These are phyloP conservation scores for Porphyrellus cyaneotinctus DNA, from an alignment of 768 basidiomycete species.

Conservation along the genomic window DNA sequence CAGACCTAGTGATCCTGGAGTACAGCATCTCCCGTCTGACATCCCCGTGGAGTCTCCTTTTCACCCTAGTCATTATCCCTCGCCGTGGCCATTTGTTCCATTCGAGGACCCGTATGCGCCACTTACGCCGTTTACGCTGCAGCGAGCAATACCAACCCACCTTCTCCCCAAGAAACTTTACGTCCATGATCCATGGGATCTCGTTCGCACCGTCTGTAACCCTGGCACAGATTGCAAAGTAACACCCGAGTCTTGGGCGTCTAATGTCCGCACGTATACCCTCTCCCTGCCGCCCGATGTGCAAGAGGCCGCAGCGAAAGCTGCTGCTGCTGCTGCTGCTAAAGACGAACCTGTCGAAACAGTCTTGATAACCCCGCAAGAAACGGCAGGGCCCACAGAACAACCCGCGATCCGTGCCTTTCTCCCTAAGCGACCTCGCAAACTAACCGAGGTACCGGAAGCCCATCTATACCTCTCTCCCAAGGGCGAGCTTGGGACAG, in stretches of 20 bases:
- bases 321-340: conserved; percentile 1
- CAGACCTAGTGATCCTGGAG: not conserved
- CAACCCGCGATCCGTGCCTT: conserved; percentile 28
- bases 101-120: conserved; percentile 30
- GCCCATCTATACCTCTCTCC: conserved; percentile 50
- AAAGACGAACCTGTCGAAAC: conserved; percentile 4
- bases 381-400: conserved; percentile 22
- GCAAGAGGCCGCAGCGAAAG: conserved; percentile 1
- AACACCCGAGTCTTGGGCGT: conserved; percentile 19
- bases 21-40: not conserved
- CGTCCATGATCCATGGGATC: conserved; percentile 40
- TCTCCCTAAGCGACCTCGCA: conserved; percentile 24
- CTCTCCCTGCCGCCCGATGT: conserved; percentile 19
- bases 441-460: conserved; percentile 26
- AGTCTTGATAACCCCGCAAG: conserved; percentile 21
- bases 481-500: conserved; percentile 34
- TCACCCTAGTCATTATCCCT: conserved; percentile 33
- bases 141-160: conserved; percentile 31
- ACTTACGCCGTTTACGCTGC: conserved; percentile 22
- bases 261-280: conserved; percentile 27
- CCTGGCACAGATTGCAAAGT: no score
- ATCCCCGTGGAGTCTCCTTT: conserved; percentile 21
- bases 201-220: conserved; percentile 10
- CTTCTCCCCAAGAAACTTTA: conserved; percentile 39
- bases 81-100: conserved; percentile 39